Percentiles rank a stretch among this genome's conserved stretches.
These are phyloP conservation scores for Trebouxia gelatinosa DNA, from an alignment of 163 green algal species.

Conservation along the genomic window DNA sequence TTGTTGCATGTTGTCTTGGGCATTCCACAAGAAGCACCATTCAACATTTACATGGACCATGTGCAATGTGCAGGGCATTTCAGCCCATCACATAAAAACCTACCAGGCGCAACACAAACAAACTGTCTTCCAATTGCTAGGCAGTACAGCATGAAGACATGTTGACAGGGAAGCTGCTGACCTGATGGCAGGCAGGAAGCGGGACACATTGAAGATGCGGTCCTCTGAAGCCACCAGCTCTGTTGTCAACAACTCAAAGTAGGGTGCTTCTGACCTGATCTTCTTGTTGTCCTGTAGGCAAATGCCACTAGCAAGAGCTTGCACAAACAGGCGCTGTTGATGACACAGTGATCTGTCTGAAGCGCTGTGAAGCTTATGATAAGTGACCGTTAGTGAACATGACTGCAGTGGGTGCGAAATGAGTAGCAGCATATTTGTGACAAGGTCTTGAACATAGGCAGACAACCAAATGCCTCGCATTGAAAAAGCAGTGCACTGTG, in stretches of 20 bases:
- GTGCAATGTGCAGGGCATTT: no score
- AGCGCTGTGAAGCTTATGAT: neutral
- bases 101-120: no score
- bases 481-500: neutral
- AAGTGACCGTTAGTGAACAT: neutral
- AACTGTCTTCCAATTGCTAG: no score
- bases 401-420: neutral
- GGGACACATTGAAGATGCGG: conserved; percentile 29
- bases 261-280: conserved; percentile 31
- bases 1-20: no score
- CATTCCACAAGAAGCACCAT: no score
- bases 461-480: neutral
- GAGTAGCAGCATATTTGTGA: neutral
- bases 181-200: conserved; percentile 36
- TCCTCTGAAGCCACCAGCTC: conserved; percentile 34
- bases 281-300: conserved; percentile 37
- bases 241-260: conserved; percentile 31
- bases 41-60: no score
- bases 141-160: no score
- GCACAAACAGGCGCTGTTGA: neutral
- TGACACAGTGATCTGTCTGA: neutral
- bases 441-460: neutral
- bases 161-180: neutral
- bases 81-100: no score
- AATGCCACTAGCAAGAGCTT: neutral